These are phyloP conservation scores for Penicillium bialowiezense DNA, from an alignment of 495 filamentous ascomycete species.

Conservation along the genomic window DNA sequence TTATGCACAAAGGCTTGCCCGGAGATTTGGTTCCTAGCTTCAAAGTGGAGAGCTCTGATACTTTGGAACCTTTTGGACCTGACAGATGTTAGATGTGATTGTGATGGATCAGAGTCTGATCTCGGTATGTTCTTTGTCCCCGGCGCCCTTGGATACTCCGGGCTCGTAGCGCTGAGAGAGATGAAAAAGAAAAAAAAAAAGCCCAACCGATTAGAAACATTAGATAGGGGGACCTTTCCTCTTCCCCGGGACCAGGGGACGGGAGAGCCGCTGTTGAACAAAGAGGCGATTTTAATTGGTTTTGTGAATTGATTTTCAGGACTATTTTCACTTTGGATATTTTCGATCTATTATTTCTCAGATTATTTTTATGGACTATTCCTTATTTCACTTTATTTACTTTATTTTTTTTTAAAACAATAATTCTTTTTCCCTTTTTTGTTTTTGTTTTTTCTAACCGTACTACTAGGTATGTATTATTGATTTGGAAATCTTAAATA, in stretches of 20 bases:
- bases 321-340: slow-evolving; percentile 1
- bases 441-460: slow-evolving; percentile 8
- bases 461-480: background rate
- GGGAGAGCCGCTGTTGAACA: slow-evolving; percentile 38
- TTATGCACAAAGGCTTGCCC: slow-evolving; percentile 19
- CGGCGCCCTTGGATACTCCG: too few relatives aligned
- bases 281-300: slow-evolving; percentile 13
- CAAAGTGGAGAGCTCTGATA: slow-evolving; percentile 19
- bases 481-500: background rate
- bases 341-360: slow-evolving; percentile 7
- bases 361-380: slow-evolving; percentile 8
- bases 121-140: background rate
- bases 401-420: slow-evolving; percentile 5
- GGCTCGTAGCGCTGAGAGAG: slow-evolving; percentile 8
- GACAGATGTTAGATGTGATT: slow-evolving; percentile 13
- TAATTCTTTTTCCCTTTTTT: background rate
- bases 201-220: slow-evolving; percentile 17
- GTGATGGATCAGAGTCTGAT: slow-evolving; percentile 20
- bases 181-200: slow-evolving; percentile 3
- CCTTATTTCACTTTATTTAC: background rate
- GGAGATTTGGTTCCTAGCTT: slow-evolving; percentile 27
- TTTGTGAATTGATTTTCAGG: slow-evolving; percentile 10
- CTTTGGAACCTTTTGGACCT: background rate
- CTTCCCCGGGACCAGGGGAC: slow-evolving; percentile 31
- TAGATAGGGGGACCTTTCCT: slow-evolving; percentile 30